A percentile compares a stretch with the other conserved stretches of the same genome.
These are phyloP conservation scores for Populus hybrid DNA, from an alignment of 441 rosid genomes.

Conservation along the genomic window DNA sequence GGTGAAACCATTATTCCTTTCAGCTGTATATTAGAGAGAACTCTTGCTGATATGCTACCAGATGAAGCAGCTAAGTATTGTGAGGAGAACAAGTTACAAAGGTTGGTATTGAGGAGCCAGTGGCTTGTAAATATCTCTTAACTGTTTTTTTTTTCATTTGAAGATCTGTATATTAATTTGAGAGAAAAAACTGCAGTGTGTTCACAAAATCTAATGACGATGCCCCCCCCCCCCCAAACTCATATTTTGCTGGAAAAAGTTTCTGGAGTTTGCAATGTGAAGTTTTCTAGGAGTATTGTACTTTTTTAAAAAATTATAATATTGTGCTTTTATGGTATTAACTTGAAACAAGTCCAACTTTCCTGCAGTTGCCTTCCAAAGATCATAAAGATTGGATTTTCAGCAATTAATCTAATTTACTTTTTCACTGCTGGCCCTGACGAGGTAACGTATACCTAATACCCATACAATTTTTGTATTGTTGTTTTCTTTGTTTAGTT, in stretches of 20 bases:
- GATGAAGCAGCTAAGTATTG: slow-evolving; percentile 88
- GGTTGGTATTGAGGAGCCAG: slow-evolving; percentile 47
- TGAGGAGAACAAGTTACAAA: slow-evolving; percentile 94
- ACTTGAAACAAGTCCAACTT: slow-evolving; percentile 16
- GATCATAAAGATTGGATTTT: slow-evolving; percentile 95
- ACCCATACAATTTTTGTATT: slow-evolving; percentile 3
- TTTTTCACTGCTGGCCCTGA: slow-evolving; percentile 98
- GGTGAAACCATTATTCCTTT: slow-evolving; percentile 94
- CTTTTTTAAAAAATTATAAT: not conserved
- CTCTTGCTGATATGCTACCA: slow-evolving; percentile 73
- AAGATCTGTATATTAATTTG: slow-evolving; percentile 4
- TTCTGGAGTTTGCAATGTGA: not conserved
- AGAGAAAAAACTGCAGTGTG: not conserved
- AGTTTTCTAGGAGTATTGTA: not conserved
- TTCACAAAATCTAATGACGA: not conserved
- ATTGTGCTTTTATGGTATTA: not conserved
- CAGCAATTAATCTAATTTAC: slow-evolving; percentile 94
- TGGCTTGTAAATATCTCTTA: not conserved
- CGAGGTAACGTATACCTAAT: slow-evolving; percentile 52
- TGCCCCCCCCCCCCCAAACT: not conserved
- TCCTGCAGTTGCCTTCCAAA: slow-evolving; percentile 83
- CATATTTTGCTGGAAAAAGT: not conserved
- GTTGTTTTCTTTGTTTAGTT: not conserved
- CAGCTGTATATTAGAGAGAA: slow-evolving; percentile 78
- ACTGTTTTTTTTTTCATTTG: not conserved